Percentiles rank a stretch among this genome's conserved stretches.
phyloP scores from a whole-genome alignment of 805 yeast species.

The Yarrowia divulgata region DNA sequence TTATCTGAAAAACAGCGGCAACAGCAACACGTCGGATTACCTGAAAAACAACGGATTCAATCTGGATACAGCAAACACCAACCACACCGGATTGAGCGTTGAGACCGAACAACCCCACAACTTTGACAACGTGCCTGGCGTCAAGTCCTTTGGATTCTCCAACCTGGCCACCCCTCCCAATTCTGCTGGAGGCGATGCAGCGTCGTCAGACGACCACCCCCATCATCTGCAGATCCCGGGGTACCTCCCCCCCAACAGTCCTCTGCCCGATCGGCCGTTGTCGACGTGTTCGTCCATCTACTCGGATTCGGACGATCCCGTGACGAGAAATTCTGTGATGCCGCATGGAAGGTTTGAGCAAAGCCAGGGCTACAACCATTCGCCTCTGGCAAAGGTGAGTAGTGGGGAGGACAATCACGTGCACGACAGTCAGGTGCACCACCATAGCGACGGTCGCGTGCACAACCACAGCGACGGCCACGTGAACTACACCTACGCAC shows the following conservation, averaged over 20 bases:
- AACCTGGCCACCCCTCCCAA: constrained; percentile 8
- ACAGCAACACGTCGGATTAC: constrained; percentile 12
- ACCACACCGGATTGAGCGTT: not conserved
- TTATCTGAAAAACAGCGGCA: constrained; percentile 8
- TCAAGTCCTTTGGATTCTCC: not conserved
- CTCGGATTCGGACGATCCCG: constrained; percentile 26
- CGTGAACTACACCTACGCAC: constrained; percentile 6
- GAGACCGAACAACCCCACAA: not conserved
- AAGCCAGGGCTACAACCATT: not conserved
- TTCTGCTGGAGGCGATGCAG: not conserved
- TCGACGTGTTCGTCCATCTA: constrained; percentile 30
- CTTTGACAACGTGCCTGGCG: not conserved
- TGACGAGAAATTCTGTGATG: constrained; percentile 32
- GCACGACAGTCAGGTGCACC: not conserved
- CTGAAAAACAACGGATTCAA: constrained; percentile 11
- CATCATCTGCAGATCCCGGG: constrained; percentile 27
- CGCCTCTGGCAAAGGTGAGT: not conserved
- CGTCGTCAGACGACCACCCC: not conserved
- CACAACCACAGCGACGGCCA: too few species aligned
- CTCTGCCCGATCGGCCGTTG: constrained; percentile 9
- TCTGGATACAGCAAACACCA: not conserved
- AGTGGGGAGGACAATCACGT: not conserved
- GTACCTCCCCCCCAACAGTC: constrained; percentile 22
- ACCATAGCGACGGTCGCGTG: not conserved
- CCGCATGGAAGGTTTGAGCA: not conserved